phyloP scores from a whole-genome alignment of 1,284 basidiomycete genomes.

The Xanthoconium separans region DNA sequence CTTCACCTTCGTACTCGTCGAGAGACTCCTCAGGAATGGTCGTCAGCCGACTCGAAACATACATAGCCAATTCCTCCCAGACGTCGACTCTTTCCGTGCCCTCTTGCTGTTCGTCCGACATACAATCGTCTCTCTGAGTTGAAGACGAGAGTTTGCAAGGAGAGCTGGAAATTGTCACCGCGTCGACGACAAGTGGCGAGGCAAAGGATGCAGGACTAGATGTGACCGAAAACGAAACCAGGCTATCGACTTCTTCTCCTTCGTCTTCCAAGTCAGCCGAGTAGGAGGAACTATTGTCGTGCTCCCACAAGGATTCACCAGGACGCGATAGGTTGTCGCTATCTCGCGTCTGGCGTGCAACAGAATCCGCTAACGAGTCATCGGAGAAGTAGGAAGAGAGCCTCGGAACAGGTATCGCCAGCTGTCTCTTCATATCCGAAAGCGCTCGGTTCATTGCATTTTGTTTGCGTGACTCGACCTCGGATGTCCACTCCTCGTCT shows the following conservation, averaged over 20 bases:
- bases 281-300: not conserved
- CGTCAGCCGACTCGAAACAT: not conserved
- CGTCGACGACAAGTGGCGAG: not conserved
- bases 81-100: not conserved
- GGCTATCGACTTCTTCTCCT: not conserved
- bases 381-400: conserved; percentile 2
- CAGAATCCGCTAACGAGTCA: conserved; percentile 5
- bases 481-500: conserved; percentile 19
- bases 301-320: not conserved
- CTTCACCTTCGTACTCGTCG: not conserved
- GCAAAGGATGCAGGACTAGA: too few relatives aligned
- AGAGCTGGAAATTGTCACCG: not conserved
- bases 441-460: conserved; percentile 4
- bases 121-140: too few relatives aligned
- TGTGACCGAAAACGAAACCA: not conserved
- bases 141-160: too few relatives aligned
- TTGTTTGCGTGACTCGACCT: conserved; percentile 13
- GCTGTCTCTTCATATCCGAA: conserved; percentile 12
- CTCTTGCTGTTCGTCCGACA: too few relatives aligned
- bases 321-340: not conserved
- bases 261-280: conserved; percentile 5
- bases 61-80: not conserved
- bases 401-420: conserved; percentile 3
- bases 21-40: not conserved
- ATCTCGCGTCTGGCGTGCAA: not conserved